Evolutionary conservation across 1,139 yeast genomes (phyloP), one percentile per base, ranked within the genome.

Genomic region (Hemisphaericaspora subhashii): DNA sequence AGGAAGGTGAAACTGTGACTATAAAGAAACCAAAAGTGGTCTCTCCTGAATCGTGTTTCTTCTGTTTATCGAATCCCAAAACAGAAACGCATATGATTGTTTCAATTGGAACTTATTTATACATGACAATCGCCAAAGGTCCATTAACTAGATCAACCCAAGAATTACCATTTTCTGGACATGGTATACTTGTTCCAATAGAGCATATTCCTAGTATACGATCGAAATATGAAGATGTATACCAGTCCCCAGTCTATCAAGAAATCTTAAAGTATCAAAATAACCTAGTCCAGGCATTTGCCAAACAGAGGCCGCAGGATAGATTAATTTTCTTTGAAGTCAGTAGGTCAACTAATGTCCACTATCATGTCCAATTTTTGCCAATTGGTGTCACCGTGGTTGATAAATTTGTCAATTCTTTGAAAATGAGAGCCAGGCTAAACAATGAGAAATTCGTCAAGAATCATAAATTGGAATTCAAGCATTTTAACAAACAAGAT

Each of bases 51-150:
- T 62, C 69, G 29, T 90, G 98, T 55, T 89, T 86, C 62, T 86
- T 90, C 54, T 90, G 97, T 56, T 71, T 89, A 17, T 80, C 94
- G 1, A 87, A 87, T 52, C 87, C 95, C 0, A 75, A 80, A 14
- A 74, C 86, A 4, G 94, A 85, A 50, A 72, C 86, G 3, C 95
- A 88, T 57, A 79, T 90, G 83, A 78, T 90, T 22, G 74, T 87
- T 1, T 77, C 94, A 0, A 83, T 90, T 40, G 92, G 87, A 0
- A 72, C 74, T 8, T 66, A 70, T 30, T 64, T 81, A 1, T 90
- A 88, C 54, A 41, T 89, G 44, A 85, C 97, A 0, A 71, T 83
- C 12, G 95, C 96, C 0, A 88, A 86, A 53, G 98, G 98, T 0
- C 97, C 97, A 0, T 61, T 90, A 21, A 76, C 88, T 1, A 62